A percentile compares a stretch with the other conserved stretches of the same genome.
phyloP scores from a whole-genome alignment of 768 basidiomycete genomes.

The Tubosaeta sp. region DNA sequence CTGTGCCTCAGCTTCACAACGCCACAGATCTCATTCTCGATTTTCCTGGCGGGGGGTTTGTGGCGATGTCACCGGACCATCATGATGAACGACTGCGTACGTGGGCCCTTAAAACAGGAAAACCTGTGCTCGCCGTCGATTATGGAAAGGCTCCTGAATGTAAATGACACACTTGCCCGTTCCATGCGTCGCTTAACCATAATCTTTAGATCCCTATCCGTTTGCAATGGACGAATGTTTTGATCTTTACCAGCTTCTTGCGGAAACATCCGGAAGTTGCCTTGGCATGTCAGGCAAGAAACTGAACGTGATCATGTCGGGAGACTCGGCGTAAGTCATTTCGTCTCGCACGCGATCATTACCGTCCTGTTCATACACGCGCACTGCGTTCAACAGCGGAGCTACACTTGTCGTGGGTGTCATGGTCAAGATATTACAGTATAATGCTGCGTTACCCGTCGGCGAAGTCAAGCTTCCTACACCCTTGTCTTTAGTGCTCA shows the following conservation, averaged over 20 bases:
- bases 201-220: slow-evolving; percentile 86
- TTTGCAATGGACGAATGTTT: slow-evolving; percentile 95
- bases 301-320: slow-evolving; percentile 75
- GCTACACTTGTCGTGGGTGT: slow-evolving; percentile 83
- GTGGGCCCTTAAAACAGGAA: slow-evolving; percentile 79
- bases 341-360: slow-evolving; percentile 1
- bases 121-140: slow-evolving; percentile 81
- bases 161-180: slow-evolving; percentile 34
- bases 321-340: slow-evolving; percentile 91
- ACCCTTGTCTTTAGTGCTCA: slow-evolving; percentile 81
- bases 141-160: slow-evolving; percentile 98
- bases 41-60: slow-evolving; percentile 94
- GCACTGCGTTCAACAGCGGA: slow-evolving; percentile 50
- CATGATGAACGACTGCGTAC: slow-evolving; percentile 89
- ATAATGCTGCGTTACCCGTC: slow-evolving; percentile 31
- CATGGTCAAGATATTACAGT: slow-evolving; percentile 81
- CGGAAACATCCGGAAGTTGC: slow-evolving; percentile 71
- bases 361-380: slow-evolving; percentile 8
- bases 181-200: slow-evolving; percentile 1
- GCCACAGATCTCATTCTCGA: slow-evolving; percentile 85
- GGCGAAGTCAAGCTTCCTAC: slow-evolving; percentile 49
- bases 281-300: slow-evolving; percentile 88
- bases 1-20: slow-evolving; percentile 56
- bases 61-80: slow-evolving; percentile 93
- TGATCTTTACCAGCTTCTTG: slow-evolving; percentile 79